Evolutionary conservation across 768 basidiomycete genomes (phyloP), one percentile per base, ranked within the genome.

Genomic region (Rhodosporidiobolus sp.): DNA sequence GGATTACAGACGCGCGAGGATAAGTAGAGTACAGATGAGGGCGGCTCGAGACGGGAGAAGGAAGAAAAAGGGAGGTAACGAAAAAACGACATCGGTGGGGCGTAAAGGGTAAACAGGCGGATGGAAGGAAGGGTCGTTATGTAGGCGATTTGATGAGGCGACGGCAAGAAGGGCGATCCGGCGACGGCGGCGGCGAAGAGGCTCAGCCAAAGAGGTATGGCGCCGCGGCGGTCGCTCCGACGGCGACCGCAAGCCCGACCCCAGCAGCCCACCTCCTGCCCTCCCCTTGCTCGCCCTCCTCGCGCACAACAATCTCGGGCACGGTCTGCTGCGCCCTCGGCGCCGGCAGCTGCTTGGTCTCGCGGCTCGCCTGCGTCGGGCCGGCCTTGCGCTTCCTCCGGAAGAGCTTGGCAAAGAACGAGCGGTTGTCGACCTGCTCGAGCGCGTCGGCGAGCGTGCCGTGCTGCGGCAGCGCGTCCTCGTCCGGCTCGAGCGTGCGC

Each of bases 161-260:
- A 43, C 38, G 38, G n/a, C n/a, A n/a, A n/a, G n/a, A n/a, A n/a
- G n/a, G n/a, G n/a, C n/a, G 38, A 43, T 43, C 22, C 16, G 57
- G 30, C 17, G 30, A 17, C 30, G 54, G 20, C 5, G 32, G n/a
- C 4, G 16, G 54, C 7, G 30, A 22, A 32, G 30, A 3, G 34
- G 19, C 26, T 69, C 48, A 76, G 24, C 74, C 74, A 26, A 76
- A 76, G 22, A 76, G 61, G 67, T 72, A 76, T n/a, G 74, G 74
- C 28, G 74, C 74, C 11, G 74, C 74, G 6, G 74, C 74, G 11
- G 74, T 76, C 28, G 74, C 74, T 4, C 70, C 70, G 11, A 76
- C 74, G 6, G 74, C 74, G 17, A 72, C 70, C 0, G 74, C 74
- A n/a, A 76, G 38, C 0, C 74, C 74, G 11, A 76, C 54, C 1